Evolutionary conservation across 2,329 filamentous ascomycete genomes (phyloP), one percentile per base, ranked within the genome.

Genomic region (Epichloe elymi): DNA sequence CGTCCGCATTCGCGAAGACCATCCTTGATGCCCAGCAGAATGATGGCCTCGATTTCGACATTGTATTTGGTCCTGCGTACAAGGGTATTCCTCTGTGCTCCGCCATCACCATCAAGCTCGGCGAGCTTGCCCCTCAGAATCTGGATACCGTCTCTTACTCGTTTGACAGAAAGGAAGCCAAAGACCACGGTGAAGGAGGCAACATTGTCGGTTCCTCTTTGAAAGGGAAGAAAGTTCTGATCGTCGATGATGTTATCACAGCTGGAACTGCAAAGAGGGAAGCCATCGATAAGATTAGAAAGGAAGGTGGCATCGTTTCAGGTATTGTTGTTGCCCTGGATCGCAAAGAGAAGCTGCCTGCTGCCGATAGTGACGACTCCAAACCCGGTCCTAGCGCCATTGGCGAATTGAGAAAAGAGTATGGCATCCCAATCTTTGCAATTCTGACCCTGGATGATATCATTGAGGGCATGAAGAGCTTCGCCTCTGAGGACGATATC

Each of bases 221-320:
- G 49, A 85, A 86, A 70, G 90, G 87, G 50, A 90, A 93, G 77
- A 80, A 78, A 54, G 82, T 96, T 15, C 75, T 98, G 36, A 86
- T 98, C 59, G 84, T 98, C 40, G 93, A 98, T 73, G 93, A 97
- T 70, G 91, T 98, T 52, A 91, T 97, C 62, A 96, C 90, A 1
- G 91, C 89, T 0, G 93, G 93, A 30, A 97, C 90, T 1, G 93
- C 93, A 40, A 90, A 96, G 72, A 78, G 89, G 53, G 90, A 97
- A 67, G 88, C 91, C 14, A 89, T 97, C 54, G 82, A 82, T 50
- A 93, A 95, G 67, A 95, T 97, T 65, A 78, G 82, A 60, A 80
- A 80, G 60, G 85, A 95, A 65, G 93, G 91, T 3, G 93, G 91
- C 2, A 80, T 78, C 48, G 81, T 97, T 20, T 86, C 85, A 3